Percentiles rank a stretch among this genome's conserved stretches.
Conservation (phyloP, 169 alveolate species). For the Eimeria zaria region DNA sequence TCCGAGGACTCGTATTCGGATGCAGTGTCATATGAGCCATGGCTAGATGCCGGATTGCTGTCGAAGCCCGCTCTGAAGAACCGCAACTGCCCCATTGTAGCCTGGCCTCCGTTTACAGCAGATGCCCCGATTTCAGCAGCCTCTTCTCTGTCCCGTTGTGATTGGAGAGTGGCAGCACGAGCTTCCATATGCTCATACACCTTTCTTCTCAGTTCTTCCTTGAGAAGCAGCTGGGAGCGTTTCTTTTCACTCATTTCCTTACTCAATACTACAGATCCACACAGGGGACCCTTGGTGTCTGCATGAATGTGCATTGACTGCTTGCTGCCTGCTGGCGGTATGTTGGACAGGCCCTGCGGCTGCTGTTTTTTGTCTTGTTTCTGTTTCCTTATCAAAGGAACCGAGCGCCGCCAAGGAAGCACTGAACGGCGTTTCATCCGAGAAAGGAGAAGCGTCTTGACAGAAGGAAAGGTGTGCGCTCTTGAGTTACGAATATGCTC, state of each 20-base stretch:
- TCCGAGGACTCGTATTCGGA: conserved; percentile 46
- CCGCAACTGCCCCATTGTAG: not conserved
- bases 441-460: not conserved
- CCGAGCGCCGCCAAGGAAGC: conserved; percentile 26
- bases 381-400: not conserved
- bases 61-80: conserved; percentile 22
- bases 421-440: conserved; percentile 23
- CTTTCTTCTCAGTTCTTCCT: conserved; percentile 50
- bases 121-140: not conserved
- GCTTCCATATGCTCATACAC: conserved; percentile 74
- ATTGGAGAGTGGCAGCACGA: conserved; percentile 35
- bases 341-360: not conserved
- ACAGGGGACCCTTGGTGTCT: not conserved
- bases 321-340: not conserved
- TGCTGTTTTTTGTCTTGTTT: not conserved
- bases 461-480: not conserved
- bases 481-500: conserved; percentile 40
- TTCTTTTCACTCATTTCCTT: not conserved
- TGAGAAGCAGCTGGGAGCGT: conserved; percentile 49
- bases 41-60: conserved; percentile 62
- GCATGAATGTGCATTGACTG: not conserved
- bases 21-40: conserved; percentile 61
- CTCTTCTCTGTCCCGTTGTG: not conserved
- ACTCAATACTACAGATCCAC: not conserved
- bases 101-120: not conserved